phyloP scores from a whole-genome alignment of 2,329 filamentous ascomycete species.

The Ceratocystis destructans region DNA sequence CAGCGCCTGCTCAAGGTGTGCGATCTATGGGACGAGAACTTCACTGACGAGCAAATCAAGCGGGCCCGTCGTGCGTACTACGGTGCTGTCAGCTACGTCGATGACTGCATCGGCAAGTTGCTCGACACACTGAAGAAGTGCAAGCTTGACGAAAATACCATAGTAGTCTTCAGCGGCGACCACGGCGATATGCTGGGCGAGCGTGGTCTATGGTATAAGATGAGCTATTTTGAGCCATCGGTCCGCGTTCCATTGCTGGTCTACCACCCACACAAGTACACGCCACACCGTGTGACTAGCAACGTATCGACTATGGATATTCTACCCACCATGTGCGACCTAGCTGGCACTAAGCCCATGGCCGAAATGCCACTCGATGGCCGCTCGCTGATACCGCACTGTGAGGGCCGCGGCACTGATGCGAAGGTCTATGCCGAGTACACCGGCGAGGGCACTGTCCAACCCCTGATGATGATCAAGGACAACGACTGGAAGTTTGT shows the following conservation, averaged over 20 bases:
- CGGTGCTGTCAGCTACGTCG: constrained; percentile 83
- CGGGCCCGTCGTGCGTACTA: constrained; percentile 80
- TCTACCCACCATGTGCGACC: constrained; percentile 72
- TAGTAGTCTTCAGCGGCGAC: constrained; percentile 83
- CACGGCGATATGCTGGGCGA: constrained; percentile 95
- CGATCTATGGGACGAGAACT: constrained; percentile 71
- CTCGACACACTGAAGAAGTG: constrained; percentile 66
- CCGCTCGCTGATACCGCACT: constrained; percentile 63
- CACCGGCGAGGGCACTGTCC: constrained; percentile 81
- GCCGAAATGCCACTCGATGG: constrained; percentile 73
- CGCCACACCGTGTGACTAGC: constrained; percentile 60
- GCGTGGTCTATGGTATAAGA: constrained; percentile 90
- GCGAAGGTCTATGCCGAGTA: constrained; percentile 93
- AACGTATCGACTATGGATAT: constrained; percentile 89
- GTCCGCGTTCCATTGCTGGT: constrained; percentile 79
- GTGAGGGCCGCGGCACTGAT: constrained; percentile 46
- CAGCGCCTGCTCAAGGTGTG: constrained; percentile 75
- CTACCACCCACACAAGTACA: constrained; percentile 62
- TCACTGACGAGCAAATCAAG: constrained; percentile 75
- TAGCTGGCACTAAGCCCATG: constrained; percentile 58
- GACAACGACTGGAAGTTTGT: constrained; percentile 84
- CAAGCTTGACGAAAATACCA: constrained; percentile 69
- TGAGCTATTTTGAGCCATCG: constrained; percentile 90
- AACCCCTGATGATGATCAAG: constrained; percentile 87
- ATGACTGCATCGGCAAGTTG: constrained; percentile 78